Conservation (phyloP, 2,329 filamentous ascomycete genomes). For the Stemphylium beticola region DNA sequence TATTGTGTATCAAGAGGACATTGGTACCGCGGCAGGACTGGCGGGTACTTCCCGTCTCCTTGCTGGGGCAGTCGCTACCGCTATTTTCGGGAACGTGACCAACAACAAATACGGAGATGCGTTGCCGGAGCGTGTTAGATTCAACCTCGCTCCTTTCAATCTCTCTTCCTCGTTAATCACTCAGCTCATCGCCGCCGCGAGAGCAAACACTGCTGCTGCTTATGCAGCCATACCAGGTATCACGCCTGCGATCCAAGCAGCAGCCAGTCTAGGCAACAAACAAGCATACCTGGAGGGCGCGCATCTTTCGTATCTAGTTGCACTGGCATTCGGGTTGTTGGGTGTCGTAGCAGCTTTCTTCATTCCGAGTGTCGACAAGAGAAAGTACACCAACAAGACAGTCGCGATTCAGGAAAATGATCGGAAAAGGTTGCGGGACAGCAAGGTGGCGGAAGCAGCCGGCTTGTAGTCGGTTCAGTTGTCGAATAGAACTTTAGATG, state of each 20-base stretch:
- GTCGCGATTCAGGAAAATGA: constrained; percentile 38
- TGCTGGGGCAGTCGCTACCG: constrained; percentile 37
- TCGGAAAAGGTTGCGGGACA: constrained; percentile 28
- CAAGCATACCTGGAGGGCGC: constrained; percentile 37
- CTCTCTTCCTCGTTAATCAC: constrained; percentile 20
- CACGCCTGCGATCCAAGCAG: constrained; percentile 34
- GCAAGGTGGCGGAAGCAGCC: constrained; percentile 12
- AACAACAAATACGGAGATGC: constrained; percentile 35
- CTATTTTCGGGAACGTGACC: constrained; percentile 37
- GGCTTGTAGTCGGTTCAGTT: background rate
- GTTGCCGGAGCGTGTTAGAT: constrained; percentile 21
- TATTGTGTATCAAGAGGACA: constrained; percentile 39
- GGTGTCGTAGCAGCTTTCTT: constrained; percentile 38
- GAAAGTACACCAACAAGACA: constrained; percentile 38
- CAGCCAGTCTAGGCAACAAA: constrained; percentile 34
- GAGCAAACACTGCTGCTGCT: constrained; percentile 31
- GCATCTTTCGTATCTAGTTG: constrained; percentile 39
- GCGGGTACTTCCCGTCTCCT: constrained; percentile 38
- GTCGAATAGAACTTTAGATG: too few species aligned
- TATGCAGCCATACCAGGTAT: constrained; percentile 39
- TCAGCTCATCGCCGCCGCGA: constrained; percentile 30
- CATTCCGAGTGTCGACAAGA: constrained; percentile 32
- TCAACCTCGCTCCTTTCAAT: constrained; percentile 25
- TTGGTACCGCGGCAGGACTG: constrained; percentile 40
- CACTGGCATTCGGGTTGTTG: constrained; percentile 38